Evolutionary conservation across 805 yeast genomes (phyloP), one percentile per base, ranked within the genome.

Genomic region (Barnettozyma populi): DNA sequence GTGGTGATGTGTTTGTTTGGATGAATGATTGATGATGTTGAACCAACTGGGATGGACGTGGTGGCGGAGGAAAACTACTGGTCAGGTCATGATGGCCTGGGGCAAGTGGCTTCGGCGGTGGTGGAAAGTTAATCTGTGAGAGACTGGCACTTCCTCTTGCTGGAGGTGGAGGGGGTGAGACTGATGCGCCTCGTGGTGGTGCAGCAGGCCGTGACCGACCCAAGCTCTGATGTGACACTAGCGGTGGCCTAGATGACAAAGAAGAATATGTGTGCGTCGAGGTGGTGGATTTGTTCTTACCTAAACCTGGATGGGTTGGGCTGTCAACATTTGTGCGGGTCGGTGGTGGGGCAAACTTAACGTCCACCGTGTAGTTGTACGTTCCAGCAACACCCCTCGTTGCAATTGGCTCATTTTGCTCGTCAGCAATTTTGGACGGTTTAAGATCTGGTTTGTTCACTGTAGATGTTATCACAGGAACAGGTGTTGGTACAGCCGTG

Each of bases 331-430:
- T n/a, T 16, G 24, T 7, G 7, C 40, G 41, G 8, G 7, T 32
- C 46, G 70, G 70, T 8, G 71, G 71, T 8, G 71, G 68, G 20
- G 63, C 64, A 56, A 63, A 53, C 24, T 52, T 54, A 11, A 56
- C 57, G 32, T 55, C 57, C 11, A 71, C 68, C 11, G 66, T 52
- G 46, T 71, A 60, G 29, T 63, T 56, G 47, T 66, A 66, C 6
- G 50, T 19, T 0, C 73, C 74, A 4, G 73, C 59, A 37, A 72
- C 60, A 14, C 64, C 60, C n/a, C 51, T 56, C 2, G 46, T 42
- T 16, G 49, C 48, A 10, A 50, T 52, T n/a, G 20, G 31, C 21
- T 16, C 42, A 19, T 45, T 49, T 32, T 53, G 55, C 6, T 43
- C 49, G 7, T 43, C 45, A 14, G 10, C 8, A 37, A n/a, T 7